Evolutionary conservation across 495 filamentous ascomycete species (phyloP).

Genomic region (Clavariopsis aquatica): DNA sequence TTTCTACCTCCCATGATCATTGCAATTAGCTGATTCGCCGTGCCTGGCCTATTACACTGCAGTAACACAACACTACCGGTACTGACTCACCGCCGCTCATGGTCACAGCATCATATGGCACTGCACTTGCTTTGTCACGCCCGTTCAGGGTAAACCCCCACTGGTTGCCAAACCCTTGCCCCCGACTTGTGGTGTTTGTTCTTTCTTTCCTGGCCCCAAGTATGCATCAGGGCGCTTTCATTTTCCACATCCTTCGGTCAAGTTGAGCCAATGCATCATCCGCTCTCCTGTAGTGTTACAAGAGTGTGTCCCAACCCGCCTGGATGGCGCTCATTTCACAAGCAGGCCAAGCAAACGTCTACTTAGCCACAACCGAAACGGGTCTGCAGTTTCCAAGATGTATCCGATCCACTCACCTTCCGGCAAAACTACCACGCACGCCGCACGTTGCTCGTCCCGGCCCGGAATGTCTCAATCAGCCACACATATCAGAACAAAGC

Average conservation of each 20-base stretch:
- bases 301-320: no score
- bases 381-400: slow-evolving; percentile 2
- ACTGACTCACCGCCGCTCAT: not conserved
- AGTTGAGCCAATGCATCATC: no score
- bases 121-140: not conserved
- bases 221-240: no score
- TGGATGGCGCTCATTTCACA: not conserved
- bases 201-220: no score
- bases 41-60: no score
- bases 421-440: slow-evolving; percentile 25
- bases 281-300: no score
- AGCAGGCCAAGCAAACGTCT: not conserved
- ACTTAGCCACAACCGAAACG: slow-evolving; percentile 28
- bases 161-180: not conserved
- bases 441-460: slow-evolving; percentile 26
- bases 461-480: slow-evolving; percentile 23
- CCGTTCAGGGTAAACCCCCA: not conserved
- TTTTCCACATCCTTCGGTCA: no score
- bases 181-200: no score
- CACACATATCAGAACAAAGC: slow-evolving; percentile 30
- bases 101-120: not conserved
- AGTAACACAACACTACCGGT: no score
- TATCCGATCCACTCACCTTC: slow-evolving; percentile 20
- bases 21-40: not conserved
- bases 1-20: not conserved